Evolutionary conservation across 768 basidiomycete genomes (phyloP), one percentile per base, ranked within the genome.

Genomic region (Trametes sanguinea): DNA sequence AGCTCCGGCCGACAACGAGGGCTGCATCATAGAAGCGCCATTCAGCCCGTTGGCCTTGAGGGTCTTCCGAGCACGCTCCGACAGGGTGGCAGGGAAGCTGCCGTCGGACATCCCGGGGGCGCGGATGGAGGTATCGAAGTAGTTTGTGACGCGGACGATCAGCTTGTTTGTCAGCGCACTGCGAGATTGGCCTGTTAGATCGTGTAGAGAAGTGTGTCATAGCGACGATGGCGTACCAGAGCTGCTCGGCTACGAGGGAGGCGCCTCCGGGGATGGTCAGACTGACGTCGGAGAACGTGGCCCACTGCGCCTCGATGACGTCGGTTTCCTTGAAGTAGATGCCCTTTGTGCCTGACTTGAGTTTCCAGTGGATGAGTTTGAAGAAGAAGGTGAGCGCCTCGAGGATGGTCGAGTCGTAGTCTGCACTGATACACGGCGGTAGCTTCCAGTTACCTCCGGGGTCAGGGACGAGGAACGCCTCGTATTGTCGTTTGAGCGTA

Each of bases 321-420:
- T 98, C 96, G 0, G 95, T 97, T 78, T 99, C 97, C 71, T 95
- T 94, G 80, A 98, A 95, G 75, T 96, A 92, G 51, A 95, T 93
- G 17, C 90, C 91, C 73, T 93, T 94, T 61, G 87, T 83, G 17
- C 90, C 93, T 65, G 92, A 90, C 79, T 96, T 96, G 54, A 99
- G 81, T 74, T 98, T 96, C 92, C 90, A 94, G 66, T 96, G 94
- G 22, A 98, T 87, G 39, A 99, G 80, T 70, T 85, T 89, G 82
- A 99, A 99, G 76, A 98, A 95, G 70, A 88, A 87, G 6, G 86
- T 83, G 63, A 98, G 77, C 2, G 92, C 92, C 64, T 95, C 90
- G 60, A 96, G 79, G 57, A 99, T 88, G 2, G 93, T 93, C 17
- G 81, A 75, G 74, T 99, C 95, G 73, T 97, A 99, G 67, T 94